Percentiles rank a stretch among this genome's conserved stretches.
phyloP scores from a whole-genome alignment of 441 rosid genomes.

The Populus hybrid region DNA sequence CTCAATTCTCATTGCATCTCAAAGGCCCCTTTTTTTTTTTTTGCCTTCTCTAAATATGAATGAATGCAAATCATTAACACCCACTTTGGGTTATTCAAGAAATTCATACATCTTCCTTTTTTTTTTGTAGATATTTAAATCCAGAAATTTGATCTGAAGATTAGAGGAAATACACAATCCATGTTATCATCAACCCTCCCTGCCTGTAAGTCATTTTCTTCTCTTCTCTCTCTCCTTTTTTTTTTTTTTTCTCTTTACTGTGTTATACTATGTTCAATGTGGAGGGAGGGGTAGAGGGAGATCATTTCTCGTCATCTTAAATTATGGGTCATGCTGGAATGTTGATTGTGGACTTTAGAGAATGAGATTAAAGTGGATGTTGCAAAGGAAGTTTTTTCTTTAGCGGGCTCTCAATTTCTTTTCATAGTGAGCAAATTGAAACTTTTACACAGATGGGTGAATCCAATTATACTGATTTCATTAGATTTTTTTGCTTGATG shows the following conservation, averaged over 20 bases:
- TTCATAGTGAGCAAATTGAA: not conserved
- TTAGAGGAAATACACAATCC: constrained; percentile 3
- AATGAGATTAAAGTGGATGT: not conserved
- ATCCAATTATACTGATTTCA: not conserved
- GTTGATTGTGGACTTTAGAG: not conserved
- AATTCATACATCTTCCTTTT: not conserved
- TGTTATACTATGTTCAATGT: not conserved
- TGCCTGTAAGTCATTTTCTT: not conserved
- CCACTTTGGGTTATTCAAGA: not conserved
- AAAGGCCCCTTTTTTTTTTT: too few relatives aligned
- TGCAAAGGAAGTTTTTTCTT: not conserved
- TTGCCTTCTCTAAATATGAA: not conserved
- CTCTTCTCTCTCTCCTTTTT: too few relatives aligned
- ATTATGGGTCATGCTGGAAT: not conserved
- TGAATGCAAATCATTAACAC: not conserved
- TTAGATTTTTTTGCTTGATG: not conserved
- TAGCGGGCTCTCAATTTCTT: not conserved
- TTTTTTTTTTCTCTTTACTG: too few relatives aligned
- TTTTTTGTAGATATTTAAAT: not conserved
- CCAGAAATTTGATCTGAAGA: constrained; percentile 6
- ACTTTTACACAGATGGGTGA: not conserved
- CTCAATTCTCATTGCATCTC: not conserved
- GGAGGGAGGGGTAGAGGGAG: not conserved
- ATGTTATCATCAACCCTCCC: not conserved
- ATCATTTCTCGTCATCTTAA: not conserved